phyloP scores from a whole-genome alignment of 108 stramenopile species.

The Schizochytrium sp. region DNA sequence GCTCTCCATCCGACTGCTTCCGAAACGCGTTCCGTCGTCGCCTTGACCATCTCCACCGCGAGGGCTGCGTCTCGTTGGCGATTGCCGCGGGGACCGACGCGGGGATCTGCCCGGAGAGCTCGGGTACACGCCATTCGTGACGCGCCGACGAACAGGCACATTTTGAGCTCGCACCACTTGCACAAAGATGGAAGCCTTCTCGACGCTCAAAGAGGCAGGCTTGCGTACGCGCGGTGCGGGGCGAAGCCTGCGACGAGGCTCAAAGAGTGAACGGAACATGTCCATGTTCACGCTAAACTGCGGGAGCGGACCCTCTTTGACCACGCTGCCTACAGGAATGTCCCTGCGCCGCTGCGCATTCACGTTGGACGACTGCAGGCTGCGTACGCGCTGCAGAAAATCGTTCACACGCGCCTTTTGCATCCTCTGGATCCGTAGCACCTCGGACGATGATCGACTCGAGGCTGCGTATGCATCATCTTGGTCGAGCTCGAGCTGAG shows the following conservation, averaged over 20 bases:
- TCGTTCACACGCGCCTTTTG: neutral
- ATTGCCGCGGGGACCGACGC: neutral
- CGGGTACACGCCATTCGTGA: neutral
- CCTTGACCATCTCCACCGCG: neutral
- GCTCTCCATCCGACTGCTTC: neutral
- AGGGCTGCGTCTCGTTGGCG: neutral
- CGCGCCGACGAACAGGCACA: neutral
- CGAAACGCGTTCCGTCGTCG: no score
- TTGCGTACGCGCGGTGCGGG: neutral
- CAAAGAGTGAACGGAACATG: neutral
- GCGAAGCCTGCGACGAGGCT: neutral
- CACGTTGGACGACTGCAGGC: neutral
- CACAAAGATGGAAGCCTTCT: slow-evolving; percentile 15
- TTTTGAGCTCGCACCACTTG: slow-evolving; percentile 28
- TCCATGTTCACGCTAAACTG: neutral
- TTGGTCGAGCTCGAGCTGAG: neutral
- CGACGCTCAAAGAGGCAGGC: slow-evolving; percentile 5
- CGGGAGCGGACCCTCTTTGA: slow-evolving; percentile 8
- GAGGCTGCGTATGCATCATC: neutral
- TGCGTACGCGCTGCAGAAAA: slow-evolving; percentile 17
- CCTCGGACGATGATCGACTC: neutral
- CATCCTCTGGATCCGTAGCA: neutral
- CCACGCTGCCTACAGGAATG: neutral
- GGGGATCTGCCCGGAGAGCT: neutral
- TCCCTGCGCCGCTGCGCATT: neutral